Base-by-base conservation (phyloP, 2,329 filamentous ascomycete species). In the Leptographium flavum region DNA sequence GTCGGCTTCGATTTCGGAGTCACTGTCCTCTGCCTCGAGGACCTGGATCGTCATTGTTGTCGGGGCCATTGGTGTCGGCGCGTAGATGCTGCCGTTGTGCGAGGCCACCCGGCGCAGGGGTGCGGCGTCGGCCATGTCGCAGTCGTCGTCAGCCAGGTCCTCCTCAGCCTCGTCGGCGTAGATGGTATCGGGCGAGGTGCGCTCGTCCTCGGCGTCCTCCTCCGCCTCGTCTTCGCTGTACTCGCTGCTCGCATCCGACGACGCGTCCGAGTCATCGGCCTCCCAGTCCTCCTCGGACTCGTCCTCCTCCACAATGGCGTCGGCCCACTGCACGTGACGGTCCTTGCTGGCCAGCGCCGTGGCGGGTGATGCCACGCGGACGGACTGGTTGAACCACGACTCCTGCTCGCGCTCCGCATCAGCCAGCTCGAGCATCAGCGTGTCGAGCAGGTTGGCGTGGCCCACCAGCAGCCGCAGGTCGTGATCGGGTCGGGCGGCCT, bases 401-500 rank as follows among this genome's bases (percentile, higher is more conserved):
- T 96, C 90, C 67, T 96, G 92, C 65, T 95, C 87, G 56, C 81
- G 79, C 73, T 96, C 92, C 60, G 90, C 90, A 48, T 94, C 86
- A 64, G 87, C 84, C 48, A 98, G 84, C 60, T 63, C 61, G 52
- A 87, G 79, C 92, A 96, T 96, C 60, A 98, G 71, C 35, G 81
- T 82, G 69, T 98, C 92, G 63, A 98, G 85, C 40, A 96, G 82
- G 74, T 96, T 98, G 70, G 92, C 92, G 67, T 98, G 92, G 58
- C 90, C 92, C 57, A 98, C 92, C 49, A 98, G 83, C 39, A 93
- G 79, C 60, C 90, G 81, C 52, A 98, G 84, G 71, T 96, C 81
- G 74, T 96, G 92, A 62, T 96, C 90, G 57, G 86, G 73, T 58
- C 83, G 82, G 65, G 81, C 79, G 70, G 92, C 92, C 70, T 96